Conservation (phyloP, 177 flowering plant genomes). For the Vitis hybrid region DNA sequence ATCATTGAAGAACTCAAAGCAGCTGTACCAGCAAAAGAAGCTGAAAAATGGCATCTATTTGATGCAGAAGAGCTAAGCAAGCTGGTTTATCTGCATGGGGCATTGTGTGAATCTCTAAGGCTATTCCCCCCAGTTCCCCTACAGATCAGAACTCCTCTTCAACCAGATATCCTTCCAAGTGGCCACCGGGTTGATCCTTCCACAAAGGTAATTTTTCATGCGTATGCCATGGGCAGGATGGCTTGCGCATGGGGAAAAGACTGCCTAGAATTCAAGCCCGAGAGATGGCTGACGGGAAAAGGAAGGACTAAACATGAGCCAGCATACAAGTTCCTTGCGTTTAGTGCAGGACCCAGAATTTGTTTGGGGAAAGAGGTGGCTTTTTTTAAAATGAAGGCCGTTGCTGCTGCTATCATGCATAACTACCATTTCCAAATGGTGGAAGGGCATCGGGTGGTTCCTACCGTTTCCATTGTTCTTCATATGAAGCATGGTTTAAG, state of each 20-base stretch:
- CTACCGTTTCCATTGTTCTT: conserved; percentile 20
- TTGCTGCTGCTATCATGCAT: conserved; percentile 21
- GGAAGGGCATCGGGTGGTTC: conserved; percentile 25
- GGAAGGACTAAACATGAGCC: conserved; percentile 28
- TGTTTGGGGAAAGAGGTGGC: conserved; percentile 39
- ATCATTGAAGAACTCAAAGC: too few relatives aligned
- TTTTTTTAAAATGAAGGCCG: conserved; percentile 33
- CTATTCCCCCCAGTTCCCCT: conserved; percentile 43
- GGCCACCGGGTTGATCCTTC: conserved; percentile 27
- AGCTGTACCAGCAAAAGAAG: too few relatives aligned
- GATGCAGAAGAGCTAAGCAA: conserved; percentile 2
- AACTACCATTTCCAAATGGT: conserved; percentile 22
- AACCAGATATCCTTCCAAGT: conserved; percentile 30
- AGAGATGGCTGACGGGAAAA: conserved; percentile 32
- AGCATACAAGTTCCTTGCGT: conserved; percentile 32
- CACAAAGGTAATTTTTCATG: conserved; percentile 12
- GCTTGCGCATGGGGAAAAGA: conserved; percentile 37
- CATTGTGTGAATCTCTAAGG: conserved; percentile 41
- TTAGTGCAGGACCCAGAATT: conserved; percentile 41
- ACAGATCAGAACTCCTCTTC: conserved; percentile 22
- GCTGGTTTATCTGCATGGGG: conserved; percentile 35
- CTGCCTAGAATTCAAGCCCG: conserved; percentile 39
- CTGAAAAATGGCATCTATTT: neutral
- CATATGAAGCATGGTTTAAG: conserved; percentile 34
- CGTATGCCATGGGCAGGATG: conserved; percentile 43